Evolutionary conservation across 305 asterid species (phyloP), one percentile per base, ranked within the genome.

Genomic region (Fraxinus paxiana): DNA sequence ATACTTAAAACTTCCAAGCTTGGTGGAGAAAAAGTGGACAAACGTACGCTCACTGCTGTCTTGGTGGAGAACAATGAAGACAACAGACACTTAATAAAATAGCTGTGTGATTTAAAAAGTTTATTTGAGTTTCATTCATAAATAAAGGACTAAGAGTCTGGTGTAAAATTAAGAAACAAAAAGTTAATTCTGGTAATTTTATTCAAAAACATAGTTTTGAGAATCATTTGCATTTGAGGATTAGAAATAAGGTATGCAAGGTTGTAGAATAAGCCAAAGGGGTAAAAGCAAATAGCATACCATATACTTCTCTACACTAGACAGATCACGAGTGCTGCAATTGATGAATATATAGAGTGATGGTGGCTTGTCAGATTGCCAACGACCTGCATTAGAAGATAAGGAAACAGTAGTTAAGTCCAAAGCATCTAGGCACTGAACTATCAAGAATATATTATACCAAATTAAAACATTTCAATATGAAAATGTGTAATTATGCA

Each of bases 271-370:
- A 61, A 56, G 80, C 35, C 71, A 35, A 17, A 61, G 51, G 77
- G 46, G 79, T 69, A 73, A 83, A 77, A 79, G 82, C 63, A 85
- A 83, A 83, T 59, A 73, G 78, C 97, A 31, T 92, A 96, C 99
- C 99, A 92, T 91, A 77, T 92, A 96, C 93, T 91, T 91, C 97
- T 96, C 98, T 83, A 96, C 88, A 69, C 65, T 80, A 73, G 98
- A 80, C 77, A 96, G 91, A 85, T 96, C 99, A 2, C 91, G 90
- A 2, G 98, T 89, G 91, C 99, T 96, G 87, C 92, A 91, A 86
- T 87, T 91, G 87, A 96, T 90, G 91, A 96, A 94, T 69, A 96
- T 87, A 80, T 92, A 92, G 18, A 96, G 90, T 76, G 97, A 87
- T 22, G 99, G 98, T 31, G 97, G 94, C 81, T 75, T 88, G 81